Conservation (phyloP, 2,329 filamentous ascomycete genomes). For the Penicillium sp. region DNA sequence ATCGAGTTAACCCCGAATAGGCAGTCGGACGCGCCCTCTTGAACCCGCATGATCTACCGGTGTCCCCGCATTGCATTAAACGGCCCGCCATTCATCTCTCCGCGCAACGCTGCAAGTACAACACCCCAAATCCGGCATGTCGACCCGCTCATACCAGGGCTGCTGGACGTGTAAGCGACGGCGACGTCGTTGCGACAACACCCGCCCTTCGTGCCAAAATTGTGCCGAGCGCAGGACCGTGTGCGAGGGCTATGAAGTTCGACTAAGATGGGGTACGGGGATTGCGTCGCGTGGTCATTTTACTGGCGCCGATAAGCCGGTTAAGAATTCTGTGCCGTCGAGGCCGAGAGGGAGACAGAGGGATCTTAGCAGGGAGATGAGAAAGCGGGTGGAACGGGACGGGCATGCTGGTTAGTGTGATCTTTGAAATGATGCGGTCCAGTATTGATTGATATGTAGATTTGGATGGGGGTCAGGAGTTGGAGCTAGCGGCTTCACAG, state of each 20-base stretch:
- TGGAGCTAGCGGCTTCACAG: background rate
- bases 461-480: background rate
- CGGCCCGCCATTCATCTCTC: background rate
- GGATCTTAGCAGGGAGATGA: slow-evolving; percentile 22
- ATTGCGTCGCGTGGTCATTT: slow-evolving; percentile 32
- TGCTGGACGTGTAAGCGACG: slow-evolving; percentile 33
- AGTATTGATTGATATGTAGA: background rate
- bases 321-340: slow-evolving; percentile 20
- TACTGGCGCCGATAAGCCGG: slow-evolving; percentile 28
- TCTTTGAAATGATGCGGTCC: background rate
- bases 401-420: slow-evolving; percentile 1
- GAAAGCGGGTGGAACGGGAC: background rate
- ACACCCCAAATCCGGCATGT: slow-evolving; percentile 22
- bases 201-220: slow-evolving; percentile 23
- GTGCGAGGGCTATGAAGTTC: slow-evolving; percentile 32
- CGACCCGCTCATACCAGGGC: slow-evolving; percentile 28
- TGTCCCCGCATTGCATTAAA: background rate
- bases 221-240: slow-evolving; percentile 21
- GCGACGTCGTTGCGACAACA: slow-evolving; percentile 28
- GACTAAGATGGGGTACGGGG: slow-evolving; percentile 29
- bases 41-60: background rate
- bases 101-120: background rate
- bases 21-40: background rate
- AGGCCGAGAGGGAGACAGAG: slow-evolving; percentile 25
- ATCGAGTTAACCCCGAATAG: background rate